phyloP scores from a whole-genome alignment of 2,329 filamentous ascomycete species.

The Tolypocladium ovalisporum region DNA sequence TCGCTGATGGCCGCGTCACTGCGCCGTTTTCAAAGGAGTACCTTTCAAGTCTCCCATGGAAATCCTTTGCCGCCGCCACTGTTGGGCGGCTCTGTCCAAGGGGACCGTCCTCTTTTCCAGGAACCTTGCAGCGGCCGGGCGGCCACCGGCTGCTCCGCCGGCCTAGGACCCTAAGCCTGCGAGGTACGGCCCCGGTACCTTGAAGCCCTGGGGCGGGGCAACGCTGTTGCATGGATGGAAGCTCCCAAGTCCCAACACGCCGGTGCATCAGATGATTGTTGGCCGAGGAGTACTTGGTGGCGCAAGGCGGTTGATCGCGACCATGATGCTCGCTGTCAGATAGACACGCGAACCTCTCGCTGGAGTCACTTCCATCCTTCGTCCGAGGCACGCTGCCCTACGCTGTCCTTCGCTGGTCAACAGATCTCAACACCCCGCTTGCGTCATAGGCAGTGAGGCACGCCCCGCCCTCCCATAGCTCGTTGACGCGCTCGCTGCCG shows the following conservation, averaged over 20 bases:
- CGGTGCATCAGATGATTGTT: background rate
- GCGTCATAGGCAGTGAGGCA: slow-evolving; percentile 2
- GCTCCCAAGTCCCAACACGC: background rate
- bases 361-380: background rate
- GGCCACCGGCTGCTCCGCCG: background rate
- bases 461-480: background rate
- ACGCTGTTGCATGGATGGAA: too few relatives aligned
- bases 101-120: too few relatives aligned
- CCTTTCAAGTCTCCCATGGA: background rate
- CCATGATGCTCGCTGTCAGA: background rate
- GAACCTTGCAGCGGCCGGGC: background rate
- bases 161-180: background rate
- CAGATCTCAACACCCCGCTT: slow-evolving; percentile 1
- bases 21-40: background rate
- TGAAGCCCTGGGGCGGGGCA: background rate
- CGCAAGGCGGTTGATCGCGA: background rate
- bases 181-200: background rate
- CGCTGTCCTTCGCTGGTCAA: too few relatives aligned
- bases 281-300: background rate
- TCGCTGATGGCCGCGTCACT: background rate
- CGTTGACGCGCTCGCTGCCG: background rate
- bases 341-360: background rate
- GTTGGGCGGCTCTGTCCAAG: too few relatives aligned
- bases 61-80: background rate
- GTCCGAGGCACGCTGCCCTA: background rate